Evolutionary conservation across 805 yeast species (phyloP).

Genomic region (Metschnikowia reukaufii): DNA sequence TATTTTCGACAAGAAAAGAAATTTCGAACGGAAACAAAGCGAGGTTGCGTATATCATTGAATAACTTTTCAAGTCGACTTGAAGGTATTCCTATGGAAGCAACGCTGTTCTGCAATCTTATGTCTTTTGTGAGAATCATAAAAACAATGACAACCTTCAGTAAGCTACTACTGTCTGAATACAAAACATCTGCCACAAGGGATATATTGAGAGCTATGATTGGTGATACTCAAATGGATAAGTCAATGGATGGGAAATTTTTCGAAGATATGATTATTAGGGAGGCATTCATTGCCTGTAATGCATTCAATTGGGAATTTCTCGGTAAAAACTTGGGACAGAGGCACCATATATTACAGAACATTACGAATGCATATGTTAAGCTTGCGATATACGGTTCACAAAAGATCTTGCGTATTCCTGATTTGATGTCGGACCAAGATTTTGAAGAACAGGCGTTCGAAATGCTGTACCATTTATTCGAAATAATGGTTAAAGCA

Average conservation of each 20-base stretch:
- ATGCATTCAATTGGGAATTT: not conserved
- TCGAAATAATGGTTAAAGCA: not conserved
- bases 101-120: not conserved
- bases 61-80: not conserved
- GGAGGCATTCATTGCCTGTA: not conserved
- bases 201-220: not conserved
- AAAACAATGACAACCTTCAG: constrained; percentile 3
- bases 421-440: not conserved
- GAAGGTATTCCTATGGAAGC: not conserved
- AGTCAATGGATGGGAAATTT: not conserved
- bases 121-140: constrained; percentile 1
- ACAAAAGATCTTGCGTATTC: not conserved
- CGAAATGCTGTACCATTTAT: constrained; percentile 1
- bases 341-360: not conserved
- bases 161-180: constrained; percentile 1
- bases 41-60: not conserved
- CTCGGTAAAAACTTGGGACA: not conserved
- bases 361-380: not conserved
- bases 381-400: not conserved
- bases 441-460: not conserved
- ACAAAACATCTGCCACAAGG: not conserved
- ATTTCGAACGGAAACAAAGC: not conserved
- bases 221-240: not conserved
- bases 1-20: constrained; percentile 19
- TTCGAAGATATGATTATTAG: not conserved